Evolutionary conservation across 2,329 filamentous ascomycete genomes (phyloP).

Genomic region (Fusarium albidum): DNA sequence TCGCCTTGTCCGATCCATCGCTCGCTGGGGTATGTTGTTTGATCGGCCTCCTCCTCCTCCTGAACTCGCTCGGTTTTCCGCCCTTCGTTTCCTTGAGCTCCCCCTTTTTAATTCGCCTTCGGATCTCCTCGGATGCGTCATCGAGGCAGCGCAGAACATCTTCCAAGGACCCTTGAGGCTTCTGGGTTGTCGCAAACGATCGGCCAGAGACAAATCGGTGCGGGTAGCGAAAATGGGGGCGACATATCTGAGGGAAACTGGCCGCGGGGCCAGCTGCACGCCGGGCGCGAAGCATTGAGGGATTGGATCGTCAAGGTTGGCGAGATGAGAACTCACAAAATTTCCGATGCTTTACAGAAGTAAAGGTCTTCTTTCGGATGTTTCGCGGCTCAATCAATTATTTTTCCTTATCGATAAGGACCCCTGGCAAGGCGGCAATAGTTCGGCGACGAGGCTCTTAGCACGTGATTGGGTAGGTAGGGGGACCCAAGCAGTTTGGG

Average conservation of each 20-base stretch:
- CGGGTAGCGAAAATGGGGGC: slow-evolving; percentile 11
- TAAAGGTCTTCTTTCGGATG: slow-evolving; percentile 13
- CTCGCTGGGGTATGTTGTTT: not conserved
- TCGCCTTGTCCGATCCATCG: not conserved
- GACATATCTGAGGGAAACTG: slow-evolving; percentile 14
- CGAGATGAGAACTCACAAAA: slow-evolving; percentile 9
- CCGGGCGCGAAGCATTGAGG: slow-evolving; percentile 43
- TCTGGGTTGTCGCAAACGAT: slow-evolving; percentile 25
- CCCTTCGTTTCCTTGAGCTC: not conserved
- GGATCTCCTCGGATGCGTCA: not conserved
- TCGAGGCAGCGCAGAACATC: not conserved
- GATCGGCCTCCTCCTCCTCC: not conserved
- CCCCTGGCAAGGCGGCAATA: slow-evolving; percentile 21
- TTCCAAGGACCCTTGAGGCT: not conserved
- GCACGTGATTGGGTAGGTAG: slow-evolving; percentile 37
- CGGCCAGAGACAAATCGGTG: slow-evolving; percentile 15
- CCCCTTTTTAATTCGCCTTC: not conserved
- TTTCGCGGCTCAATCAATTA: slow-evolving; percentile 23
- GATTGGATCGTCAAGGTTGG: slow-evolving; percentile 8
- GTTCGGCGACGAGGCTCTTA: slow-evolving; percentile 4
- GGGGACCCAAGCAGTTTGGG: not conserved
- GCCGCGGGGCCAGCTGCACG: slow-evolving; percentile 28
- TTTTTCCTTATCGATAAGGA: slow-evolving; percentile 24
- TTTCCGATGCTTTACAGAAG: not conserved
- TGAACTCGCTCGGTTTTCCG: not conserved